Percentiles rank a stretch among this genome's conserved stretches.
phyloP scores from a whole-genome alignment of 257 asterid genomes.

The Jacaranda copaia region DNA sequence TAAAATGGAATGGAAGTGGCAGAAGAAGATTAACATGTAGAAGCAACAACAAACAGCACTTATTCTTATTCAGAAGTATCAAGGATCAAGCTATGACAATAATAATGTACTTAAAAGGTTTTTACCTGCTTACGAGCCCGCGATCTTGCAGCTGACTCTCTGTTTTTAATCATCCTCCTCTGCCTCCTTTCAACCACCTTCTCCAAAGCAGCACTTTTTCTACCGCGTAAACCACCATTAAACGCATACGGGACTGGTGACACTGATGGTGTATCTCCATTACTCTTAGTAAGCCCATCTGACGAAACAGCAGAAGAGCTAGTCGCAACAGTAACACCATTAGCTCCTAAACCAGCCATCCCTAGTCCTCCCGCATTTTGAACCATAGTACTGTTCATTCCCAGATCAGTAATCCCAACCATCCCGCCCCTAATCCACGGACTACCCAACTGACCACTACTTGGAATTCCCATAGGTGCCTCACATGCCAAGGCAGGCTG shows the following conservation, averaged over 20 bases:
- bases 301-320: conserved; percentile 75
- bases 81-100: not conserved
- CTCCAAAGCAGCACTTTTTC: conserved; percentile 75
- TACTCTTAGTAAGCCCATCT: conserved; percentile 73
- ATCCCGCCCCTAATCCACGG: conserved; percentile 59
- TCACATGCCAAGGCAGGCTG: conserved; percentile 62
- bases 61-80: not conserved
- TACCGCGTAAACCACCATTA: conserved; percentile 74
- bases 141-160: conserved; percentile 98
- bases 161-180: conserved; percentile 92
- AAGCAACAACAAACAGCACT: not conserved
- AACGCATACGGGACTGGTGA: conserved; percentile 80
- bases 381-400: conserved; percentile 46
- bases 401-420: conserved; percentile 59
- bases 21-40: not conserved
- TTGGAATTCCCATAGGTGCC: conserved; percentile 58
- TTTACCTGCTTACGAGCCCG: conserved; percentile 97
- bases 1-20: not conserved
- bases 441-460: conserved; percentile 49
- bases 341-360: conserved; percentile 67
- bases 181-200: conserved; percentile 96
- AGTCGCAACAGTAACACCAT: conserved; percentile 52
- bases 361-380: conserved; percentile 65
- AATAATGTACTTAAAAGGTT: not conserved
- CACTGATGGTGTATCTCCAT: conserved; percentile 71